These are phyloP conservation scores for Cladosporium velox DNA, from an alignment of 2,329 filamentous ascomycete species.

Conservation along the genomic window DNA sequence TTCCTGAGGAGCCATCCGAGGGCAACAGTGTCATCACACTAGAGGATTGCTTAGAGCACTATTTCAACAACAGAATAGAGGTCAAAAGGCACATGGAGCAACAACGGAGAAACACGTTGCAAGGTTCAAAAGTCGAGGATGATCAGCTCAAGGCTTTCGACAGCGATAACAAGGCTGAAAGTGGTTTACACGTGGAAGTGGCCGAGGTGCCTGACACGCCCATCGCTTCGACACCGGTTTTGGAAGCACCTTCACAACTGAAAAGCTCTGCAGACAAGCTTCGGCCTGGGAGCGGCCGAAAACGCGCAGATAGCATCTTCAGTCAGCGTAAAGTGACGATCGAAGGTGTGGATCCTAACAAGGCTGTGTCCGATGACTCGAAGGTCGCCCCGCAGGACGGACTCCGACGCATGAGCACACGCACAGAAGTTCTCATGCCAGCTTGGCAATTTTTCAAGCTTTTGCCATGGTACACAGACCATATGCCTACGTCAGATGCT, in stretches of 20 bases:
- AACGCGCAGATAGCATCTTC: slow-evolving; percentile 53
- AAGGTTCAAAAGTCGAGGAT: slow-evolving; percentile 42
- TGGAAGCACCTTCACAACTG: slow-evolving; percentile 27
- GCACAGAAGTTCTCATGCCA: slow-evolving; percentile 89
- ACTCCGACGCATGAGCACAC: slow-evolving; percentile 34
- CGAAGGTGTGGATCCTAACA: slow-evolving; percentile 44
- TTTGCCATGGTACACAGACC: slow-evolving; percentile 86
- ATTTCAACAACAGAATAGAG: slow-evolving; percentile 93
- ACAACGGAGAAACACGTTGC: slow-evolving; percentile 61
- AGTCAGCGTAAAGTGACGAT: slow-evolving; percentile 44
- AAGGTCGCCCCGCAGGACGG: slow-evolving; percentile 14
- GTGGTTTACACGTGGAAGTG: slow-evolving; percentile 19
- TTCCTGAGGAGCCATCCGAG: slow-evolving; percentile 70
- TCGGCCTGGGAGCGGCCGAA: slow-evolving; percentile 41
- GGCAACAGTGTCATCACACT: slow-evolving; percentile 67
- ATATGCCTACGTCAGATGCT: slow-evolving; percentile 64
- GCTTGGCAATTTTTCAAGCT: slow-evolving; percentile 97
- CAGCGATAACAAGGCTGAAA: slow-evolving; percentile 33
- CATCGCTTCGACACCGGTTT: slow-evolving; percentile 27
- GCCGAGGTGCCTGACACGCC: slow-evolving; percentile 40
- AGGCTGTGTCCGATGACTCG: slow-evolving; percentile 28
- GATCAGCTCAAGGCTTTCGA: slow-evolving; percentile 20
- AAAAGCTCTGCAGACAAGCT: slow-evolving; percentile 37
- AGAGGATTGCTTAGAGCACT: slow-evolving; percentile 88
- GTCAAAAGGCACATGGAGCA: slow-evolving; percentile 70